Evolutionary conservation across 768 basidiomycete genomes (phyloP), one percentile per base, ranked within the genome.

Genomic region (Symmetrospora coprosmae): DNA sequence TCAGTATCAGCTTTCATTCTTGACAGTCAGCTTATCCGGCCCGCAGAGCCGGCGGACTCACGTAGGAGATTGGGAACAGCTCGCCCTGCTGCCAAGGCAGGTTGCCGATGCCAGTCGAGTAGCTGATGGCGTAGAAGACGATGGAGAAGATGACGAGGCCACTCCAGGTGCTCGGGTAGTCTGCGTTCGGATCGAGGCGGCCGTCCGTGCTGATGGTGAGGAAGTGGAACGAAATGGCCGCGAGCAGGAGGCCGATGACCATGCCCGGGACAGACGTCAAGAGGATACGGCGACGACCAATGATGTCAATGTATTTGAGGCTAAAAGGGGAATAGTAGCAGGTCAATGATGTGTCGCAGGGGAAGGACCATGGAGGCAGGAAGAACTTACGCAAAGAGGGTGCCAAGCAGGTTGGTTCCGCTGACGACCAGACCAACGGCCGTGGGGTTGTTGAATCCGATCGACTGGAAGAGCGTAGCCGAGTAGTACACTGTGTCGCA

Each of bases 31-130:
- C n/a, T n/a, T n/a, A n/a, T n/a, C n/a, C n/a, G n/a, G n/a, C n/a
- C 16, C 7, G 4, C 9, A 16, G 35, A 14, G 33, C 35, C 27
- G 25, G 5, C n/a, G 27, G 19, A 23, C 61, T 31, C 17, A 46
- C 43, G 1, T 66, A 62, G 76, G 86, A 84, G 37, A 87, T 78
- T 19, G 78, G 76, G 73, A 88, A 88, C 11, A 89, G 76, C 69
- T 87, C 86, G 41, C 85, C 85, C 71, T 87, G 86, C 67, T 86
- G 85, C 86, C 86, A 87, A 0, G 86, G 86, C 21, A 68, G 45
- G 55, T 62, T 65, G 47, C 67, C 65, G 49, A 67, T 60, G n/a
- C 63, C 65, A 6, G 61, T 41, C 11, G 85, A 87, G 67, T 88
- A 89, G 9, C 82, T 82, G 0, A 83, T 83, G 21, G 87, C 85